These are phyloP conservation scores for Cladophialophora bantiana DNA, from an alignment of 2,329 filamentous ascomycete species.

Conservation along the genomic window DNA sequence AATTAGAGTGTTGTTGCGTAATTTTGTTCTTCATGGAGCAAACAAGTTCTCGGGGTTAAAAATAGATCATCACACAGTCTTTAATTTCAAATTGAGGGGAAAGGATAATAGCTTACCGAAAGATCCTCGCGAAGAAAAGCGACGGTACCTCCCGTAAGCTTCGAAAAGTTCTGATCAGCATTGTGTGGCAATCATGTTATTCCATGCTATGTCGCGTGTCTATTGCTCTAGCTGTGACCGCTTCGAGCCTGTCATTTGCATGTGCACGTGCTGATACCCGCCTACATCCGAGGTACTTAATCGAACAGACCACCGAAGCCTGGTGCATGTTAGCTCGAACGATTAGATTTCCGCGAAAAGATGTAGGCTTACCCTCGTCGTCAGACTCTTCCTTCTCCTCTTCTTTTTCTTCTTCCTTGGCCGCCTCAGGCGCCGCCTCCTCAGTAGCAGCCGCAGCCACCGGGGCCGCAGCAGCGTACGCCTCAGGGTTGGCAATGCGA, in stretches of 20 bases:
- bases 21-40: constrained; percentile 65
- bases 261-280: constrained; percentile 40
- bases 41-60: constrained; percentile 68
- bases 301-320: constrained; percentile 85
- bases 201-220: constrained; percentile 45
- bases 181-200: constrained; percentile 33
- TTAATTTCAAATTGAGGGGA: constrained; percentile 13
- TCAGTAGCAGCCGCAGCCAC: constrained; percentile 65
- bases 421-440: constrained; percentile 59
- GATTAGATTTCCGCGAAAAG: constrained; percentile 41
- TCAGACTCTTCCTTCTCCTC: constrained; percentile 72
- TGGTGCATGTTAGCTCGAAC: constrained; percentile 48
- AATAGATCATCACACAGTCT: constrained; percentile 66
- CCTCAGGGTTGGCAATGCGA: constrained; percentile 98
- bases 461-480: constrained; percentile 85
- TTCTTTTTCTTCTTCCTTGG: constrained; percentile 66
- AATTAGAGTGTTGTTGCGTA: constrained; percentile 74
- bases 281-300: constrained; percentile 51
- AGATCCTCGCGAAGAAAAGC: neutral
- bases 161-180: neutral
- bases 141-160: neutral
- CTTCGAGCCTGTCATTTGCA: constrained; percentile 50
- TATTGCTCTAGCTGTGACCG: constrained; percentile 46
- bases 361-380: constrained; percentile 61
- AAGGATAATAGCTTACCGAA: constrained; percentile 36